Percentiles rank a stretch among this genome's conserved stretches.
Conservation (phyloP, 805 yeast genomes). For the Saccharomyces cerevisiae region DNA sequence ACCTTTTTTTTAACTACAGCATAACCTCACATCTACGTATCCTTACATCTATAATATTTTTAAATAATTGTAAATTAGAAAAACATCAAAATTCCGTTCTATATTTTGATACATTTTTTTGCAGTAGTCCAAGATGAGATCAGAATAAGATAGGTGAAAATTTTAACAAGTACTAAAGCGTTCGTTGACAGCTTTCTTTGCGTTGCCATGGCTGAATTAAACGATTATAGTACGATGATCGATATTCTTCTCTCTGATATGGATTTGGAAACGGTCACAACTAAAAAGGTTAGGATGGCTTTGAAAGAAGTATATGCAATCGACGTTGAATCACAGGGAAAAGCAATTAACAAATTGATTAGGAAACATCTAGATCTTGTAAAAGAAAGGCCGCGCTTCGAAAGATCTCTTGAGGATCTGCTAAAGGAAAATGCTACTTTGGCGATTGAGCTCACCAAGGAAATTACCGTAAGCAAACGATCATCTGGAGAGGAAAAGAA, state of each 20-base stretch:
- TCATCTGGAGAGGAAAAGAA: background rate
- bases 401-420: background rate
- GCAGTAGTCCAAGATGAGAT: background rate
- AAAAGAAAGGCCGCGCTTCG: background rate
- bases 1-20: background rate
- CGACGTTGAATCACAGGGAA: constrained; percentile 44
- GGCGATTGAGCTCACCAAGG: background rate
- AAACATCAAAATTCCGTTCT: background rate
- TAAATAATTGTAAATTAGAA: background rate
- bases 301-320: constrained; percentile 57
- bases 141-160: background rate
- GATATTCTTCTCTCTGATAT: constrained; percentile 70
- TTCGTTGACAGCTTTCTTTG: background rate
- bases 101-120: background rate
- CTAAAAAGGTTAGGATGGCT: constrained; percentile 62
- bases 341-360: constrained; percentile 52
- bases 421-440: background rate
- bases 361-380: constrained; percentile 17
- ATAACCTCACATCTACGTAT: background rate
- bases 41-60: background rate
- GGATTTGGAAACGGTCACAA: constrained; percentile 59
- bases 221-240: constrained; percentile 50
- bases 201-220: constrained; percentile 11
- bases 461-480: background rate
- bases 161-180: background rate